Evolutionary conservation across 2,329 filamentous ascomycete genomes (phyloP).

Genomic region (Stenocarpella maydis): DNA sequence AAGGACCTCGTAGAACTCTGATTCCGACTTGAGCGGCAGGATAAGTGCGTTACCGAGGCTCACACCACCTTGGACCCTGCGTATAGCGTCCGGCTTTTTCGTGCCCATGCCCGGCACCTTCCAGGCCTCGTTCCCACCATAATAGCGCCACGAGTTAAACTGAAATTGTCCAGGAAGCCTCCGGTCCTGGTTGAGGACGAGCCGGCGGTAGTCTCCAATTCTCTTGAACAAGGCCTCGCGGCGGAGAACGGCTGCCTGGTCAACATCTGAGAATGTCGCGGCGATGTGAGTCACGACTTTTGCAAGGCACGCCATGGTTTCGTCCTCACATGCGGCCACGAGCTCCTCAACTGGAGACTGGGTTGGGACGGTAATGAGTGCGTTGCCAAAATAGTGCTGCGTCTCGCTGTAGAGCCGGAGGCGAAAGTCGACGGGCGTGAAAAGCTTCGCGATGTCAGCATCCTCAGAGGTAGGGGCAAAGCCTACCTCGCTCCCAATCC

Average conservation of each 20-base stretch:
- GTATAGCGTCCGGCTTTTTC: not conserved
- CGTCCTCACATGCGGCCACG: not conserved
- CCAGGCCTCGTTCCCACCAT: not conserved
- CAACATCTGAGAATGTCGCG: not conserved
- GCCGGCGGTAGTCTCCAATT: not conserved
- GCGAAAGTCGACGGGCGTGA: not conserved
- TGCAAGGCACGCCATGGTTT: not conserved
- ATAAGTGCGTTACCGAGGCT: not conserved
- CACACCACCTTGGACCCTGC: not conserved
- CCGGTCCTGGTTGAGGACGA: not conserved
- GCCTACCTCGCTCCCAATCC: not conserved
- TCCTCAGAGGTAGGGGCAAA: not conserved
- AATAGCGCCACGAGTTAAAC: not conserved
- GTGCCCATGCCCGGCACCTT: not conserved
- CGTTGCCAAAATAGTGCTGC: conserved; percentile 1
- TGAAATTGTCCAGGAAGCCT: not conserved
- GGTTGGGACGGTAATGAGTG: not conserved
- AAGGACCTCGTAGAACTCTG: not conserved
- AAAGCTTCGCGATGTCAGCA: not conserved
- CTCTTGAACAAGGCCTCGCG: not conserved
- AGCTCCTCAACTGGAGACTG: not conserved
- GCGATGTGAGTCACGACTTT: not conserved
- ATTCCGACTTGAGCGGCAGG: not conserved
- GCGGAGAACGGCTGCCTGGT: not conserved
- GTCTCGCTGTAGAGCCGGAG: not conserved